A percentile compares a stretch with the other conserved stretches of the same genome.
These are phyloP conservation scores for Leccinum angustisporum DNA, from an alignment of 1,284 basidiomycete species.

Conservation along the genomic window DNA sequence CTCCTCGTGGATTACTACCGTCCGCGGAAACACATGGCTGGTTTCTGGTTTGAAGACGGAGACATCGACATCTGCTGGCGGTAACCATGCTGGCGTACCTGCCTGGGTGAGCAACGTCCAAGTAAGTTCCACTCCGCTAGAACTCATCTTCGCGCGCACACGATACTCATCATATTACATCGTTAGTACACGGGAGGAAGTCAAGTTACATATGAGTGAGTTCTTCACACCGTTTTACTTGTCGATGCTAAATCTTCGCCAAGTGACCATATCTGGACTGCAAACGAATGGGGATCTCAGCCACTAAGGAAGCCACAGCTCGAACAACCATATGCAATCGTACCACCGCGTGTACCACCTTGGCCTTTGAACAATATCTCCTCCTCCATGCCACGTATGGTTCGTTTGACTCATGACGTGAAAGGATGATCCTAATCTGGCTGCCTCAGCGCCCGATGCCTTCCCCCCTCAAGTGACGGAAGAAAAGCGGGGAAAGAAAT, in stretches of 20 bases:
- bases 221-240: background rate
- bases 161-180: slow-evolving; percentile 1
- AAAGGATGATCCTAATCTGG: slow-evolving; percentile 8
- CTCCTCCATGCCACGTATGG: slow-evolving; percentile 34
- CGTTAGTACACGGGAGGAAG: slow-evolving; percentile 20
- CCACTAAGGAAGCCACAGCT: slow-evolving; percentile 25
- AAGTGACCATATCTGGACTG: slow-evolving; percentile 26
- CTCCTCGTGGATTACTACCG: slow-evolving; percentile 26
- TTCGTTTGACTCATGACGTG: background rate
- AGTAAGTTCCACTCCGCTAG: slow-evolving; percentile 12
- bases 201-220: slow-evolving; percentile 23
- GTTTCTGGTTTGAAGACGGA: slow-evolving; percentile 12
- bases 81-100: slow-evolving; percentile 16
- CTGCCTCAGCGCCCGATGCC: slow-evolving; percentile 30
- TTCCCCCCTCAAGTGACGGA: slow-evolving; percentile 27
- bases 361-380: slow-evolving; percentile 31
- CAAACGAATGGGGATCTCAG: slow-evolving; percentile 23
- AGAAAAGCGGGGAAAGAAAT: slow-evolving; percentile 21
- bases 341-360: slow-evolving; percentile 21
- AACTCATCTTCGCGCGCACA: background rate
- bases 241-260: background rate
- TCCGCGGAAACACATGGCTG: slow-evolving; percentile 30
- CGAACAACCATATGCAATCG: slow-evolving; percentile 12
- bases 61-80: slow-evolving; percentile 2
- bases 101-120: slow-evolving; percentile 12